Conservation (phyloP, 805 yeast species). For the Schwanniomyces yamadae region DNA sequence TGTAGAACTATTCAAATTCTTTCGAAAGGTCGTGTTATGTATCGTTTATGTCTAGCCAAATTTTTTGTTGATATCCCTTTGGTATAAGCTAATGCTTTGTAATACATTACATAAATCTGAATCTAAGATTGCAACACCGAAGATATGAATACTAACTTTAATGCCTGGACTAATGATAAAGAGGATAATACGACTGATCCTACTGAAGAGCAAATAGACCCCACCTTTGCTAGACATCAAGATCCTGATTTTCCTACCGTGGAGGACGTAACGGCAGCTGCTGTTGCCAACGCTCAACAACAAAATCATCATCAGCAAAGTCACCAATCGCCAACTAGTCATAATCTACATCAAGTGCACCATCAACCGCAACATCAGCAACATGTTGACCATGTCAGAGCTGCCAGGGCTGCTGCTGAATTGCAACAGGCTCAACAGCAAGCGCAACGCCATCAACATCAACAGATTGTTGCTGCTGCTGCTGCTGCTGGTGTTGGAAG, state of each 20-base stretch:
- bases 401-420: conserved; percentile 12
- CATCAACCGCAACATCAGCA: conserved; percentile 11
- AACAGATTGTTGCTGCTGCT: conserved; percentile 10
- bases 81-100: too few species aligned
- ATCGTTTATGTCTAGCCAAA: too few species aligned
- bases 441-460: conserved; percentile 8
- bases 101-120: conserved; percentile 11
- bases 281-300: conserved; percentile 21
- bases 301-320: conserved; percentile 13
- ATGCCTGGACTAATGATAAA: conserved; percentile 24
- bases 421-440: conserved; percentile 16
- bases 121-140: too few species aligned
- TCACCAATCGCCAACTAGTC: conserved; percentile 5
- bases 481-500: conserved; percentile 10
- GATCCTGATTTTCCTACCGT: conserved; percentile 24
- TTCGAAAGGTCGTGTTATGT: too few species aligned
- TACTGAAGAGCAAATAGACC: conserved; percentile 29
- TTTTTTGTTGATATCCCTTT: too few species aligned
- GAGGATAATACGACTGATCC: conserved; percentile 14
- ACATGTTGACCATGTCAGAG: conserved; percentile 10
- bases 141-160: conserved; percentile 22
- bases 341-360: conserved; percentile 6
- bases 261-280: conserved; percentile 16
- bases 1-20: too few species aligned
- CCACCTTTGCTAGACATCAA: conserved; percentile 27